phyloP scores from a whole-genome alignment of 2,329 filamentous ascomycete genomes.

The Calonectria hawksworthii region DNA sequence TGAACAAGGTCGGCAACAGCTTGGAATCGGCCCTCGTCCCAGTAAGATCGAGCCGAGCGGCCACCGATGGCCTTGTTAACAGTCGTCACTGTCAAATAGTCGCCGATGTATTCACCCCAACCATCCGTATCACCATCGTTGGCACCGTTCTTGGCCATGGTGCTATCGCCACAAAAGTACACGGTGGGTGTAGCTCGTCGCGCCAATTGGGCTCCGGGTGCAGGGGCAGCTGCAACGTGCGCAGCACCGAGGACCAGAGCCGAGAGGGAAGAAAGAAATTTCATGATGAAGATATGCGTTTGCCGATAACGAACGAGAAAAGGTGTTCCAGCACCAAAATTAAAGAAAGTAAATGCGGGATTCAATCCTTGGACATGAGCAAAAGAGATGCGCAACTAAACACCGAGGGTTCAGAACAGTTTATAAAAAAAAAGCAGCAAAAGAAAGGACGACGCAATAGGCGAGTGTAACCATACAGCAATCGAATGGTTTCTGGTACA shows the following conservation, averaged over 20 bases:
- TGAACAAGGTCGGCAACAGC: conserved; percentile 66
- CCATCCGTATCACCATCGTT: conserved; percentile 62
- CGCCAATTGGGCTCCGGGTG: conserved; percentile 13
- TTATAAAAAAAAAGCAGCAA: not conserved
- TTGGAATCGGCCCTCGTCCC: conserved; percentile 74
- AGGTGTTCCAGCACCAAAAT: not conserved
- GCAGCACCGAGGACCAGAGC: conserved; percentile 36
- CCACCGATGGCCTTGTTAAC: conserved; percentile 78
- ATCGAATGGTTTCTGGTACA: not conserved
- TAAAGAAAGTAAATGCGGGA: not conserved
- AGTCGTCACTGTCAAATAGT: conserved; percentile 57
- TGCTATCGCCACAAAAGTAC: conserved; percentile 73
- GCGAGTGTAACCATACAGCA: conserved; percentile 18
- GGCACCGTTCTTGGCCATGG: conserved; percentile 66
- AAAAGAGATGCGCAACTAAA: not conserved
- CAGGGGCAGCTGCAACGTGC: conserved; percentile 28
- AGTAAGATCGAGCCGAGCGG: conserved; percentile 76
- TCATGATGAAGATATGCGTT: conserved; percentile 36
- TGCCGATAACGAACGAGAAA: not conserved
- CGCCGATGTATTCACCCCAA: conserved; percentile 73
- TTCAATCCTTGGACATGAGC: not conserved
- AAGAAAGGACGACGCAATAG: not conserved
- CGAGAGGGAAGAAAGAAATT: conserved; percentile 34
- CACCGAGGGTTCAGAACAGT: not conserved
- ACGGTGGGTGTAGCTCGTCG: conserved; percentile 53